Base-by-base conservation (phyloP, 2,329 filamentous ascomycete species). In the Ceratocystiopsis sp. region DNA sequence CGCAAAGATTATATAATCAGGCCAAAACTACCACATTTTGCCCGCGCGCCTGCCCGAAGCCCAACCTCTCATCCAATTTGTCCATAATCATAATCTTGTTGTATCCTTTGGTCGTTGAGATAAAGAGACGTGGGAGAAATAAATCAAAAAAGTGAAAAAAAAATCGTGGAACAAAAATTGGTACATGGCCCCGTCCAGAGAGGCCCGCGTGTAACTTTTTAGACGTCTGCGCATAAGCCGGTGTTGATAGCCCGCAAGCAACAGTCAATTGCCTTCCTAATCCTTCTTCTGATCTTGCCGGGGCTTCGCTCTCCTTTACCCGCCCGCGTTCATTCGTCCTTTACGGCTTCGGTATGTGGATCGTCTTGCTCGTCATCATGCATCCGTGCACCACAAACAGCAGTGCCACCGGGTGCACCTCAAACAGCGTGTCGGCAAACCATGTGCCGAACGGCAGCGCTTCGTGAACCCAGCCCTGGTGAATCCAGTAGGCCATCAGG, bases 351-450 rank as follows among this genome's bases (percentile, higher is more conserved):
- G 91, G 91, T 51, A 98, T 86, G 59, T 91, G 84, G 55, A 98
- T 76, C 32, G 78, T 89, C 71, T 89, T 93, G 67, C 85, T 94
- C 50, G 89, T 81, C 91, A 98, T 96, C 56, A 91, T 63, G 57
- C 83, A 93, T 17, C 87, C 91, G 58, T 93, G 85, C n/a, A 86
- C 53, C 46, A 93, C 68, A 61, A 95, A 98, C 47, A 96, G 55
- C 19, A 78, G 61, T 9, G 80, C 84, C 4, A 81, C 68, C 14
- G 91, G 89, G 59, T 98, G 91, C 47, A 95, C 76, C 61, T 93
- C 91, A 17, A 87, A 65, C 9, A 65, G 50, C 0, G 80, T 77
- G 18, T 82, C 86, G 43, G 69, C 59, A 29, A 76, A 66, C 65
- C 75, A 69, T 18, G 79, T 63, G 36, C 91, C 89, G 32, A 82